phyloP scores from a whole-genome alignment of 352 stramenopile genomes.

The Pythium phragmitis region DNA sequence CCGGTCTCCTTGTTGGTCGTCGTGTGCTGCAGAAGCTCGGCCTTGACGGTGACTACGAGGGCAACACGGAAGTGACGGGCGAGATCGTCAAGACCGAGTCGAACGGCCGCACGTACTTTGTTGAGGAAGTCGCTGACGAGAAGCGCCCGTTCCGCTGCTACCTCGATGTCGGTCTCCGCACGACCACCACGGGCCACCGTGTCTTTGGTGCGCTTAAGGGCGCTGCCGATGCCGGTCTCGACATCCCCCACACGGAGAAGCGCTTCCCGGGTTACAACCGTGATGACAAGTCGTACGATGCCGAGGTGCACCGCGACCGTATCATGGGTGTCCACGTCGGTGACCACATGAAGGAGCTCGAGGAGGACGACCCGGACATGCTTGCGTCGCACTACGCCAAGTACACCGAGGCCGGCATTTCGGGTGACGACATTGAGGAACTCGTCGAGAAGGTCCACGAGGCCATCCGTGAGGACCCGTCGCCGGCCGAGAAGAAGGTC shows the following conservation, averaged over 20 bases:
- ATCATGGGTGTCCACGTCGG: slow-evolving; percentile 98
- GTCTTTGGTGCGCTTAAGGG: slow-evolving; percentile 99
- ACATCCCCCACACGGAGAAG: slow-evolving; percentile 99
- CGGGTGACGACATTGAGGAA: slow-evolving; percentile 91
- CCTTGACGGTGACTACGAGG: slow-evolving; percentile 97
- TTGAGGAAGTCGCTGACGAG: slow-evolving; percentile 98
- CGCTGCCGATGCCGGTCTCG: slow-evolving; percentile 96
- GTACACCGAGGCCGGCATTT: slow-evolving; percentile 93
- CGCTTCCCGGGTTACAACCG: slow-evolving; percentile 99
- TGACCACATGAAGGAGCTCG: slow-evolving; percentile 99
- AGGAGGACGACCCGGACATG: slow-evolving; percentile 99
- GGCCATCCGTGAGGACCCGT: slow-evolving; percentile 97
- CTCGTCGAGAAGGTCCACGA: slow-evolving; percentile 95
- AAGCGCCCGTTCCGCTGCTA: slow-evolving; percentile 98
- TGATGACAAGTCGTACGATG: slow-evolving; percentile 98
- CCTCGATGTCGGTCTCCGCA: slow-evolving; percentile 97
- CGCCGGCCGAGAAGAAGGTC: slow-evolving; percentile 89
- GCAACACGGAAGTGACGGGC: slow-evolving; percentile 95
- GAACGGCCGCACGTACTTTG: slow-evolving; percentile 98
- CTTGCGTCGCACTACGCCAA: slow-evolving; percentile 96
- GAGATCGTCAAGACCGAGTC: slow-evolving; percentile 94
- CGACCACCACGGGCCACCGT: slow-evolving; percentile 97
- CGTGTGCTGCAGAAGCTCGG: slow-evolving; percentile 97
- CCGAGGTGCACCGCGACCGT: slow-evolving; percentile 96
- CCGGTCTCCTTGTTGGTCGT: slow-evolving; percentile 92